phyloP scores from a whole-genome alignment of 164 flowering plant species.

The Vitis cinerea region DNA sequence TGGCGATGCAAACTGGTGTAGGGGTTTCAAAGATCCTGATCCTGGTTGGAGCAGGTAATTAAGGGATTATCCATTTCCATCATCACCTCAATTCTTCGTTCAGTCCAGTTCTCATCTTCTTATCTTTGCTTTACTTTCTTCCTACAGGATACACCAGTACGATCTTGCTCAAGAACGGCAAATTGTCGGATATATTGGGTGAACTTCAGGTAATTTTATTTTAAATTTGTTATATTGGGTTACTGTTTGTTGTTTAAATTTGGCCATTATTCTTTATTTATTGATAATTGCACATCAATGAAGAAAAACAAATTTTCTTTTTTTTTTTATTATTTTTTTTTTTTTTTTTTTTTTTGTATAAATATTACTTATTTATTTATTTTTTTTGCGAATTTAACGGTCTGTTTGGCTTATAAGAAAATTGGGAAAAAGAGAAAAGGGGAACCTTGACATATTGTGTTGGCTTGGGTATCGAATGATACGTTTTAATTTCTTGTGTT shows the following conservation, averaged over 20 bases:
- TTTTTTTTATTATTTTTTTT: too few relatives aligned
- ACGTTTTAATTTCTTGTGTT: not conserved
- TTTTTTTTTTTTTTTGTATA: too few relatives aligned
- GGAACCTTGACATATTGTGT: not conserved
- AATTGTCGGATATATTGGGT: slow-evolving; percentile 60
- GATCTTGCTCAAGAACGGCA: slow-evolving; percentile 59
- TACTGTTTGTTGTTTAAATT: not conserved
- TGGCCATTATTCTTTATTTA: not conserved
- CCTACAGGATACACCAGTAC: slow-evolving; percentile 67
- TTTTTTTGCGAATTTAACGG: too few relatives aligned
- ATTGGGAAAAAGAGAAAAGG: not conserved
- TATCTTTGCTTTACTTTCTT: not conserved
- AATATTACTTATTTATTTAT: too few relatives aligned
- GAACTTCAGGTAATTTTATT: slow-evolving; percentile 66
- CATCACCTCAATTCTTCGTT: not conserved
- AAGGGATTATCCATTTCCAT: not conserved
- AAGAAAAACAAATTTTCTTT: not conserved
- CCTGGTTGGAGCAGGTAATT: slow-evolving; percentile 70
- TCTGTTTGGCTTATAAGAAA: not conserved
- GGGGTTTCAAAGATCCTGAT: slow-evolving; percentile 65
- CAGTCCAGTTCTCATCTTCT: not conserved
- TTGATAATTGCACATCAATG: not conserved
- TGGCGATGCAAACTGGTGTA: slow-evolving; percentile 80
- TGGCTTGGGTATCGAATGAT: not conserved
- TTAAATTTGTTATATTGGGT: not conserved